A percentile compares a stretch with the other conserved stretches of the same genome.
Evolutionary conservation across 2,329 filamentous ascomycete species (phyloP).

Genomic region (Colletotrichum graminicola): DNA sequence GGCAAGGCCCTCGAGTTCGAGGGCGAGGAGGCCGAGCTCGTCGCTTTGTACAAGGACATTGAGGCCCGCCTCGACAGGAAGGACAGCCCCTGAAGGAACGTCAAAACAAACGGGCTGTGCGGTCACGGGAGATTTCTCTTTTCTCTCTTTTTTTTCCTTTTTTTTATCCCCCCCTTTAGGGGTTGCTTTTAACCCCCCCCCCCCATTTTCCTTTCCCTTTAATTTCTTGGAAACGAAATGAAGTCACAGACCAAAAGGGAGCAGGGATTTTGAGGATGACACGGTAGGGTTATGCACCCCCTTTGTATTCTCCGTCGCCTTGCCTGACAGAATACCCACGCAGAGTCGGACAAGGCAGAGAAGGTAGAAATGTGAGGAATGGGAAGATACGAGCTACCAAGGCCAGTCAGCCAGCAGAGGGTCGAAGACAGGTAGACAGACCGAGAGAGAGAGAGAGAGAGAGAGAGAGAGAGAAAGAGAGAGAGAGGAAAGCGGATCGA

Average conservation of each 20-base stretch:
- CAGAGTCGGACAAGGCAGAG: neutral
- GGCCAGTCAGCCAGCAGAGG: neutral
- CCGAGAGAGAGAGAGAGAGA: no score
- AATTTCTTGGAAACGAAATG: neutral
- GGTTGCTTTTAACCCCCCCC: neutral
- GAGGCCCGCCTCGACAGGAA: constrained; percentile 60
- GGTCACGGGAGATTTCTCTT: neutral
- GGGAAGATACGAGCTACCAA: neutral
- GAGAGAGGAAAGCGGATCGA: neutral
- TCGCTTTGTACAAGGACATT: constrained; percentile 73
- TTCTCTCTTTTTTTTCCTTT: no score
- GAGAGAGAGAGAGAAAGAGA: no score
- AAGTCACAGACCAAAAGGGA: neutral
- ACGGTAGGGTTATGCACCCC: no score
- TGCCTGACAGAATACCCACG: constrained; percentile 6
- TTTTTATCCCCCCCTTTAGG: no score
- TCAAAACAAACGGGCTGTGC: neutral
- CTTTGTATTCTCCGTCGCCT: neutral
- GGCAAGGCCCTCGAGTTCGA: constrained; percentile 84
- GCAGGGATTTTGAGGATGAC: neutral
- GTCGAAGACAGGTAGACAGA: no score
- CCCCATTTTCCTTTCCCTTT: neutral
- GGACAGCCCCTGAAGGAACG: constrained; percentile 45
- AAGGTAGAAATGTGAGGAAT: neutral
- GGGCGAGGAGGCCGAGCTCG: constrained; percentile 75